Base-by-base conservation (phyloP, 495 filamentous ascomycete species). In the Talaromyces thailandensis region DNA sequence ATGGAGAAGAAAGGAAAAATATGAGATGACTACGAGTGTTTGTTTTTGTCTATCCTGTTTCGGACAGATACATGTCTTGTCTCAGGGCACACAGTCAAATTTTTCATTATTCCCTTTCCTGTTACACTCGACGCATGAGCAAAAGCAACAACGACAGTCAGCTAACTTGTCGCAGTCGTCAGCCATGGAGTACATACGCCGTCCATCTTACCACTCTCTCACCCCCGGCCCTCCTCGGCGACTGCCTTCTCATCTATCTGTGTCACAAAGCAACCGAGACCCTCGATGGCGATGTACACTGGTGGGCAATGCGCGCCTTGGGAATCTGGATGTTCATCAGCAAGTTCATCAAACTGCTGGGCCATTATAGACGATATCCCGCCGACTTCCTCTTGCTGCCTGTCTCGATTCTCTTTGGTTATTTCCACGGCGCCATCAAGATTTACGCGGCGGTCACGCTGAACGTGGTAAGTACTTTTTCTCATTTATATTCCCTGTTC, bases 371-470 rank as follows among this genome's bases (percentile, higher is more conserved):
- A 64, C 84, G 82, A 28, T 82, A 90, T 66, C 88, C 90, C 1
- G 75, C 77, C 23, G 89, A 94, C 67, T 77, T 90, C 50, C 62
- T 86, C 29, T 83, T 84, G 64, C 70, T 93, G 32, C 89, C 90
- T 4, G 77, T 86, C n/a, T 89, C 87, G 2, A 84, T 93, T 50
- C 59, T 91, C 4, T 93, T 93, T 64, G 88, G 88, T 48, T 92
- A 89, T 70, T 82, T 90, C 67, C 88, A 92, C 70, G 87, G 88
- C 29, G 70, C 86, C 31, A 86, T 92, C 75, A 93, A 92, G 76
- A 77, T 92, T 60, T 89, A 89, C 64, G 88, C 89, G 3, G 77
- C 86, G 52, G 75, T 83, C 58, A 91, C 89, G 52, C 77, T 90
- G 25, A 84, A 87, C 71, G 81, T 86, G 76, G 88, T 89, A 78